These are phyloP conservation scores for Pelagophyceae sp. DNA, from an alignment of 352 stramenopile genomes.

Conservation along the genomic window DNA sequence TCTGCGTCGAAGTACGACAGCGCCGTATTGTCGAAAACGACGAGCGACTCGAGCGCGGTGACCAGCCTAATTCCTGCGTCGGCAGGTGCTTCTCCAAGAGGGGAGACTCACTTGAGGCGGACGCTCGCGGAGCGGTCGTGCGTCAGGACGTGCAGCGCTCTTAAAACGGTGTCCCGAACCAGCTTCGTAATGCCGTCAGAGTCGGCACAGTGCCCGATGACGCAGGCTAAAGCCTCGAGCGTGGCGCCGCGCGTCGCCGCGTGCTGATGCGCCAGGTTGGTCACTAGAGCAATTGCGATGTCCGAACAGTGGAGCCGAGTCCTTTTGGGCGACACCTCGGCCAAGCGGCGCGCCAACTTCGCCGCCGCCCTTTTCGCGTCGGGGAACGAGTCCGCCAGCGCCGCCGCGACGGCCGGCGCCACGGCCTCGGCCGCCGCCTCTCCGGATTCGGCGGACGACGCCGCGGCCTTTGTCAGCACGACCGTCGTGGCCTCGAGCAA, in stretches of 20 bases:
- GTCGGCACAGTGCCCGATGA: background rate
- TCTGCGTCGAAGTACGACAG: background rate
- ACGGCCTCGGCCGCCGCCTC: conserved; percentile 26
- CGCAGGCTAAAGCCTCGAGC: conserved; percentile 41
- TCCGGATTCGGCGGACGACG: background rate
- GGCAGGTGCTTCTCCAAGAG: too few relatives aligned
- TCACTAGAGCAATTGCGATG: conserved; percentile 54
- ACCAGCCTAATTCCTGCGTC: too few relatives aligned
- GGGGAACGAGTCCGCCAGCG: conserved; percentile 58
- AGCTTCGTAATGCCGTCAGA: background rate
- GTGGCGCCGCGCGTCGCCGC: conserved; percentile 61
- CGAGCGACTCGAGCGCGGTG: background rate
- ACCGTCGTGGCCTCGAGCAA: conserved; percentile 51
- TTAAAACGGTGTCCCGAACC: background rate
- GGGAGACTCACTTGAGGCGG: too few relatives aligned
- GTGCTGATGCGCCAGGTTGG: conserved; percentile 65
- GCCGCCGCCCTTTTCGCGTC: conserved; percentile 63
- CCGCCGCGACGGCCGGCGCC: conserved; percentile 46
- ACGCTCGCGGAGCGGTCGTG: background rate
- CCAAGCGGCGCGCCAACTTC: conserved; percentile 54
- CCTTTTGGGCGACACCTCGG: conserved; percentile 36
- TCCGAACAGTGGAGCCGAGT: conserved; percentile 54
- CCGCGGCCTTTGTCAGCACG: conserved; percentile 45
- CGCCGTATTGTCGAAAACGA: background rate
- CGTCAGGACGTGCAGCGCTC: background rate